Conservation (phyloP, 2,329 filamentous ascomycete genomes). For the Trichoderma asperellum region DNA sequence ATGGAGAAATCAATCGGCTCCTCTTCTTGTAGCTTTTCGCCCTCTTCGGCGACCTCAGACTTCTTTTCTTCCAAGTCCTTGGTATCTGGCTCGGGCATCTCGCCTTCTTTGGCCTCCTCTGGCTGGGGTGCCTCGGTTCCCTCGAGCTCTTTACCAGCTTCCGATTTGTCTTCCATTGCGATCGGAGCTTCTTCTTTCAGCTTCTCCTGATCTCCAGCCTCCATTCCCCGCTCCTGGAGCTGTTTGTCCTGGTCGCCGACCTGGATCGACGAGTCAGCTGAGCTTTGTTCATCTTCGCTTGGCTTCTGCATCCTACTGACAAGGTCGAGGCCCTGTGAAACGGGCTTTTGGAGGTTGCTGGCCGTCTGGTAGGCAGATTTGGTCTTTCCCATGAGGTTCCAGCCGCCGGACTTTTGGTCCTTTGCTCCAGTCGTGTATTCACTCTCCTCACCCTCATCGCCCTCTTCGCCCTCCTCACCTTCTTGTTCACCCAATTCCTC, state of each 20-base stretch:
- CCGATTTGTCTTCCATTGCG: slow-evolving; percentile 18
- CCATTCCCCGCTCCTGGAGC: not conserved
- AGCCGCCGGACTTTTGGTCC: slow-evolving; percentile 35
- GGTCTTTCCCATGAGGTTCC: slow-evolving; percentile 39
- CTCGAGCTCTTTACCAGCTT: not conserved
- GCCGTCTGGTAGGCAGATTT: slow-evolving; percentile 35
- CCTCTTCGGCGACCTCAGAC: slow-evolving; percentile 8
- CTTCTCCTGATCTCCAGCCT: slow-evolving; percentile 1
- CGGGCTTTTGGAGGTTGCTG: slow-evolving; percentile 31
- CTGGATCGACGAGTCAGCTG: slow-evolving; percentile 10
- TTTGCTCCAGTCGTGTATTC: slow-evolving; percentile 47
- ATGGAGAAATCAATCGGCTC: slow-evolving; percentile 51
- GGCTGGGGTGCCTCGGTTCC: not conserved
- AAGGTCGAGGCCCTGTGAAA: slow-evolving; percentile 33
- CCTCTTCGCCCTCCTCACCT: slow-evolving; percentile 36
- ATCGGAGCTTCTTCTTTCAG: not conserved
- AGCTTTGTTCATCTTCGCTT: slow-evolving; percentile 1
- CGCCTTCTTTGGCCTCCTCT: not conserved
- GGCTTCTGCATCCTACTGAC: slow-evolving; percentile 32
- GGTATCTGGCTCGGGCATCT: not conserved
- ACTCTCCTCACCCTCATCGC: slow-evolving; percentile 42
- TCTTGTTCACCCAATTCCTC: slow-evolving; percentile 38
- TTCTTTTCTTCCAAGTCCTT: not conserved
- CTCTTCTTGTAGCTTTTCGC: slow-evolving; percentile 31
- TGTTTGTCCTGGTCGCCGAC: not conserved